Evolutionary conservation across 2,329 filamentous ascomycete species (phyloP).

Genomic region (Diplodia sapinea): DNA sequence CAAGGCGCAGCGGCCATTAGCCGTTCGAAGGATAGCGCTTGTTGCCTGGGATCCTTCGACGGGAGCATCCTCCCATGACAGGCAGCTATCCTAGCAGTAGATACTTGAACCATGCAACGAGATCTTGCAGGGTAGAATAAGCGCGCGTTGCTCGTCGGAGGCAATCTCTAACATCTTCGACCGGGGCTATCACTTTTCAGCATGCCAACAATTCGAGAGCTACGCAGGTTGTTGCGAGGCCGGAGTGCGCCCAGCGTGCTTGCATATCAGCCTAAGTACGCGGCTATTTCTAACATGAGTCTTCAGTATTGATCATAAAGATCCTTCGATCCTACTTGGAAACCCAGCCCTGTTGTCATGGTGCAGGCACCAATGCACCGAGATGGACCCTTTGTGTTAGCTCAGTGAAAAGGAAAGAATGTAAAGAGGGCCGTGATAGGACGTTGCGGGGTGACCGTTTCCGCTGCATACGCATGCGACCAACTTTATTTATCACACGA

Average conservation of each 20-base stretch:
- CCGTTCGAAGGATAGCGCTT: not conserved
- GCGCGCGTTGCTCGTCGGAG: not conserved
- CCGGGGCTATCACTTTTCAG: not conserved
- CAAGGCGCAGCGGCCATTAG: not conserved
- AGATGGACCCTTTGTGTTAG: not conserved
- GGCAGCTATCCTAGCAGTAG: not conserved
- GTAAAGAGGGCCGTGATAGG: too few species aligned
- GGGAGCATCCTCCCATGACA: not conserved
- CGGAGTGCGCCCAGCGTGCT: not conserved
- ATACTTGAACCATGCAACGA: not conserved
- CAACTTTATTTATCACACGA: not conserved
- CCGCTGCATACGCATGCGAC: not conserved
- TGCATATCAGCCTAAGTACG: not conserved
- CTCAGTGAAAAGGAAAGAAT: not conserved
- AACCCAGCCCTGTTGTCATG: not conserved
- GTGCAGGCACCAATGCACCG: not conserved
- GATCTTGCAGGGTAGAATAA: not conserved
- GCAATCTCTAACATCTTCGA: not conserved
- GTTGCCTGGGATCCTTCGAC: not conserved
- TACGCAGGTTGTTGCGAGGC: not conserved
- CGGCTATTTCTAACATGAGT: not conserved
- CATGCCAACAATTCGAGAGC: not conserved
- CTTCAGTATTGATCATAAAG: not conserved
- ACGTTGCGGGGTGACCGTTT: too few species aligned
- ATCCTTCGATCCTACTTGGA: not conserved